These are phyloP conservation scores for Begonia masoniana DNA, from an alignment of 306 rosid genomes.

Conservation along the genomic window DNA sequence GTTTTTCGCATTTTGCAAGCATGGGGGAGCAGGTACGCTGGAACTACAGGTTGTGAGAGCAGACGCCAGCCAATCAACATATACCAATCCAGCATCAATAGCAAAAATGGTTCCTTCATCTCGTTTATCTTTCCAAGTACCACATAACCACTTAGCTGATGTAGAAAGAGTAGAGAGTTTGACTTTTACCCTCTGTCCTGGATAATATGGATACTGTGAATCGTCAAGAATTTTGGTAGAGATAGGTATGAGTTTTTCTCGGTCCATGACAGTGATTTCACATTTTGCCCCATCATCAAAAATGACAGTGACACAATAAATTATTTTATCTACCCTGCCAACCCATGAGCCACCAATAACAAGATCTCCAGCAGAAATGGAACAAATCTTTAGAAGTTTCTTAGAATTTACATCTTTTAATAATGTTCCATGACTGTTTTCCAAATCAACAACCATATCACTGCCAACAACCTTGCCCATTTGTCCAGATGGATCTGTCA, in stretches of 20 bases:
- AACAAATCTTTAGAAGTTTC: slow-evolving; percentile 50
- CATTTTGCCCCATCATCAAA: slow-evolving; percentile 70
- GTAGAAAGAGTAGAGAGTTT: slow-evolving; percentile 45
- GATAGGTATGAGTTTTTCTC: slow-evolving; percentile 48
- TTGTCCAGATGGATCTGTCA: slow-evolving; percentile 69
- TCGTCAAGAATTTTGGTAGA: slow-evolving; percentile 64
- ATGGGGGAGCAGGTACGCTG: slow-evolving; percentile 37
- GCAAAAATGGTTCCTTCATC: slow-evolving; percentile 66
- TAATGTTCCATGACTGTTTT: slow-evolving; percentile 42
- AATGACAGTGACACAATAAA: slow-evolving; percentile 51
- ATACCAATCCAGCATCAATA: slow-evolving; percentile 71
- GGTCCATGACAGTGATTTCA: slow-evolving; percentile 45
- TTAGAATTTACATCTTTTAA: slow-evolving; percentile 53
- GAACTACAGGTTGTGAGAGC: slow-evolving; percentile 29
- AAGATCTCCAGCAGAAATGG: slow-evolving; percentile 71
- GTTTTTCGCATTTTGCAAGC: slow-evolving; percentile 51
- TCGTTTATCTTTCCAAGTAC: slow-evolving; percentile 58
- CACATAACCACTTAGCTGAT: slow-evolving; percentile 68
- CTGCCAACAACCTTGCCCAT: slow-evolving; percentile 69
- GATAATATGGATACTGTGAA: slow-evolving; percentile 76
- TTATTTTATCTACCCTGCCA: slow-evolving; percentile 66
- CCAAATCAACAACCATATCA: slow-evolving; percentile 69
- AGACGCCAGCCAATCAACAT: slow-evolving; percentile 69
- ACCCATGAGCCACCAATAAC: slow-evolving; percentile 81
- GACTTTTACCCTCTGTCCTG: slow-evolving; percentile 84